Base-by-base conservation (phyloP, 768 basidiomycete genomes). In the Tricholoma terreum region DNA sequence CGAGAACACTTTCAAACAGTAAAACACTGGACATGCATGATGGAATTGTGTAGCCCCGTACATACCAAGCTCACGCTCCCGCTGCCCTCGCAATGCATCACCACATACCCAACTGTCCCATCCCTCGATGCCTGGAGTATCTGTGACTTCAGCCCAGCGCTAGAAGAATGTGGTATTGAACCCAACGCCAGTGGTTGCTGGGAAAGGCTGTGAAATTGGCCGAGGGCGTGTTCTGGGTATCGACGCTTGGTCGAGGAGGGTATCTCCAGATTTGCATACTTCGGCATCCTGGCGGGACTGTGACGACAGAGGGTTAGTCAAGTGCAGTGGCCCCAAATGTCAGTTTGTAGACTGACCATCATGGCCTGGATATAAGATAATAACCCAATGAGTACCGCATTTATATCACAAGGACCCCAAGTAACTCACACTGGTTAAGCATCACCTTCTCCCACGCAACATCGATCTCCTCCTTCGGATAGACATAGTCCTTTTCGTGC, bases 401-500 rank as follows among this genome's bases (percentile, higher is more conserved):
- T 7, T 4, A 24, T 30, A 35, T 12, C 14, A 22, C 3, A n/a
- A n/a, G 57, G 10, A 60, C 36, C 6, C 4, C 3, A 6, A 54
- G 7, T 34, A 7, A 75, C n/a, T n/a, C n/a, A n/a, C n/a, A n/a
- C n/a, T n/a, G 92, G 65, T 92, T 92, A 50, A 93, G 70, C 19
- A 93, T 75, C 2, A 96, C 87, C 65, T 96, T 94, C 75, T 98
- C 94, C 97, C 97, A 99, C 21, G 82, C 83, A 45, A 85, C 83
- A 58, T 98, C 90, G 58, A 99, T 83, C 55, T 73, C 78, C 36
- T 79, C 72, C 72, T 94, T 92, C 1, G 95, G 95, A 67, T 96
- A 98, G 0, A 77, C 68, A 65, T 94, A 98, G 49, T 80, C 72
- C 27, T 71, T 71, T n/a, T n/a, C n/a, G n/a, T n/a, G n/a, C n/a